Percentiles rank a stretch among this genome's conserved stretches.
Conservation (phyloP, 371 early-diverging fungal genomes). For the Lichtheimia hyalospora region DNA sequence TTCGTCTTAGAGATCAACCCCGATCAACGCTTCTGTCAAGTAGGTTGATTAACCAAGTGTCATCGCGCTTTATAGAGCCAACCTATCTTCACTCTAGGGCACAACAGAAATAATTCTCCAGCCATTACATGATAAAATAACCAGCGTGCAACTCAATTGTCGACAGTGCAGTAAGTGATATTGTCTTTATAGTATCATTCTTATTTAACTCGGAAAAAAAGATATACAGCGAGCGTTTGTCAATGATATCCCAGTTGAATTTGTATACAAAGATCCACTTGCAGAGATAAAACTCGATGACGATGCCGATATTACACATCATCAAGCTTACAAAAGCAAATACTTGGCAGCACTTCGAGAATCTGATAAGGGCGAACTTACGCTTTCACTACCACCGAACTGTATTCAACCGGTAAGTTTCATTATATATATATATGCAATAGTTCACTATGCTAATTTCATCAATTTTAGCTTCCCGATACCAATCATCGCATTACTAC, state of each 20-base stretch:
- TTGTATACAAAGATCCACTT: conserved; percentile 52
- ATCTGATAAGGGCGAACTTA: conserved; percentile 70
- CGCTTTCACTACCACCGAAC: conserved; percentile 57
- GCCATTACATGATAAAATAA: conserved; percentile 51
- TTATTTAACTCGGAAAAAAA: not conserved
- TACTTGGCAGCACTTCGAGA: conserved; percentile 60
- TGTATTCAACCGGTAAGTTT: conserved; percentile 37
- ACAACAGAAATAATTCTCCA: conserved; percentile 62
- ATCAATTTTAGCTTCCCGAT: too few relatives aligned
- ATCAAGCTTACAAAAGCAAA: conserved; percentile 58
- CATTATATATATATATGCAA: not conserved
- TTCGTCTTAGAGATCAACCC: conserved; percentile 54
- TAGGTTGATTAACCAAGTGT: conserved; percentile 10
- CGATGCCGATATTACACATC: conserved; percentile 54
- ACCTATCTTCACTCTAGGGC: conserved; percentile 41
- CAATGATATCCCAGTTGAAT: conserved; percentile 54
- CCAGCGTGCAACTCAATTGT: conserved; percentile 55
- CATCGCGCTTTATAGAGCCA: not conserved
- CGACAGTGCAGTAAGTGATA: conserved; percentile 59
- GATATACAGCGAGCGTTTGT: conserved; percentile 54
- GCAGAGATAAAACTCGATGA: conserved; percentile 48
- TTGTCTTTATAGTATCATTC: too few relatives aligned
- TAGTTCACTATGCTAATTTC: too few relatives aligned
- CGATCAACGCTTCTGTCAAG: conserved; percentile 40
- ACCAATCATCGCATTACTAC: too few relatives aligned